phyloP scores from a whole-genome alignment of 2,329 filamentous ascomycete genomes.

The Pseudopyrenochaeta lycopersici region DNA sequence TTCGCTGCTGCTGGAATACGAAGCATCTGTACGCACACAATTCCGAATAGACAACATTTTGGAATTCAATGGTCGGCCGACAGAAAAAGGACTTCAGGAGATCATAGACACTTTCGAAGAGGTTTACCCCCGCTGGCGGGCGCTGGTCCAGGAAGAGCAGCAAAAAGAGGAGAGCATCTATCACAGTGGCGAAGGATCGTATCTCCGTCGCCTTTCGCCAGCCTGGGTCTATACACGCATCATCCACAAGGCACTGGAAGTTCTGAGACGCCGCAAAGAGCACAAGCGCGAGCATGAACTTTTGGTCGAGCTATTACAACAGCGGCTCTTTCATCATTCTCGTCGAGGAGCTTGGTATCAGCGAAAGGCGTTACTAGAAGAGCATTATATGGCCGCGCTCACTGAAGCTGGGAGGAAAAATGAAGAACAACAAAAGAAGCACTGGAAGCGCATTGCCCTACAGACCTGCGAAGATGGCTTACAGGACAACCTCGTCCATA shows the following conservation, averaged over 20 bases:
- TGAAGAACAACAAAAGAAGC: constrained; percentile 74
- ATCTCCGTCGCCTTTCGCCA: constrained; percentile 87
- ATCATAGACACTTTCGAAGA: constrained; percentile 77
- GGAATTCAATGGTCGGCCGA: constrained; percentile 78
- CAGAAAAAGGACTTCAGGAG: constrained; percentile 69
- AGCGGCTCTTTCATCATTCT: constrained; percentile 84
- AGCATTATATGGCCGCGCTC: constrained; percentile 82
- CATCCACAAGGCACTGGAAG: constrained; percentile 83
- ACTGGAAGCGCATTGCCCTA: constrained; percentile 81
- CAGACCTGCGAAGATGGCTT: constrained; percentile 86
- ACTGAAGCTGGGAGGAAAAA: constrained; percentile 31
- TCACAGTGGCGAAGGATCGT: constrained; percentile 84
- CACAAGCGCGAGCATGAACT: constrained; percentile 79
- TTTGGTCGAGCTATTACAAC: constrained; percentile 76
- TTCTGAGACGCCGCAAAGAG: constrained; percentile 83
- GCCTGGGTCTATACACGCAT: constrained; percentile 95
- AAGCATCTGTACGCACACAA: constrained; percentile 83
- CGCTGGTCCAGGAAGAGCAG: constrained; percentile 76
- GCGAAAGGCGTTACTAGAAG: constrained; percentile 90
- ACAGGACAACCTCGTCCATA: constrained; percentile 86
- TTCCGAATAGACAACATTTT: constrained; percentile 82
- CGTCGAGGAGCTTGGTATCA: constrained; percentile 94
- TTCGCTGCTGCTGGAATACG: constrained; percentile 81
- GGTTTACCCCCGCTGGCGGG: constrained; percentile 83
- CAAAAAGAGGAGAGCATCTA: constrained; percentile 80